Evolutionary conservation across 805 yeast genomes (phyloP).

Genomic region (Lipomyces japonicus): DNA sequence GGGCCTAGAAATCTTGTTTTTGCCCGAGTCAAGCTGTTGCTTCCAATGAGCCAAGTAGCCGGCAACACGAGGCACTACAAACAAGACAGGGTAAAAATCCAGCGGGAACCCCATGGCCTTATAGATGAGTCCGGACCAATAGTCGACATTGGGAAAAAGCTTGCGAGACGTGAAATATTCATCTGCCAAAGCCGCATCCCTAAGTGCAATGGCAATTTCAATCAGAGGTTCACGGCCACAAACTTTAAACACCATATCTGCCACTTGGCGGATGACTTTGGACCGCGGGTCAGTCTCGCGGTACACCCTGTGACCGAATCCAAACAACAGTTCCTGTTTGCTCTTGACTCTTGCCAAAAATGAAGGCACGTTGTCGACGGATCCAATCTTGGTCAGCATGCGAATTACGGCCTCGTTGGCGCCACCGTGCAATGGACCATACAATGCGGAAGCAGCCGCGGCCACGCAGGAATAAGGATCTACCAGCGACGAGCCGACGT

Average conservation of each 20-base stretch:
- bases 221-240: slow-evolving; percentile 27
- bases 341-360: slow-evolving; percentile 22
- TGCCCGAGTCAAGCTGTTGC: slow-evolving; percentile 26
- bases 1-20: slow-evolving; percentile 27
- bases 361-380: slow-evolving; percentile 22
- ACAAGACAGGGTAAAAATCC: slow-evolving; percentile 26
- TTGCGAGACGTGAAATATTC: slow-evolving; percentile 26
- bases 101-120: slow-evolving; percentile 29
- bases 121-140: slow-evolving; percentile 29
- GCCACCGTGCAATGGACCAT: slow-evolving; percentile 29
- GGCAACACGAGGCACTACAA: slow-evolving; percentile 28
- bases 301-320: slow-evolving; percentile 28
- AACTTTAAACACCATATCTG: slow-evolving; percentile 27
- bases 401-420: slow-evolving; percentile 29
- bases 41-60: slow-evolving; percentile 29
- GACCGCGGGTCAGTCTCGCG: slow-evolving; percentile 26
- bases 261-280: slow-evolving; percentile 26
- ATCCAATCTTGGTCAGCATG: slow-evolving; percentile 24
- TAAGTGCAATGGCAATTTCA: slow-evolving; percentile 26
- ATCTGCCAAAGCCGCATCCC: slow-evolving; percentile 24
- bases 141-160: slow-evolving; percentile 26
- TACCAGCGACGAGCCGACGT: slow-evolving; percentile 28
- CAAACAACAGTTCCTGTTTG: slow-evolving; percentile 25
- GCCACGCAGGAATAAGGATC: slow-evolving; percentile 27
- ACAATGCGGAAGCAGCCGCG: slow-evolving; percentile 25